Percentiles rank a stretch among this genome's conserved stretches.
Evolutionary conservation across 2,329 filamentous ascomycete genomes (phyloP).

Genomic region (Diplocarpon mali): DNA sequence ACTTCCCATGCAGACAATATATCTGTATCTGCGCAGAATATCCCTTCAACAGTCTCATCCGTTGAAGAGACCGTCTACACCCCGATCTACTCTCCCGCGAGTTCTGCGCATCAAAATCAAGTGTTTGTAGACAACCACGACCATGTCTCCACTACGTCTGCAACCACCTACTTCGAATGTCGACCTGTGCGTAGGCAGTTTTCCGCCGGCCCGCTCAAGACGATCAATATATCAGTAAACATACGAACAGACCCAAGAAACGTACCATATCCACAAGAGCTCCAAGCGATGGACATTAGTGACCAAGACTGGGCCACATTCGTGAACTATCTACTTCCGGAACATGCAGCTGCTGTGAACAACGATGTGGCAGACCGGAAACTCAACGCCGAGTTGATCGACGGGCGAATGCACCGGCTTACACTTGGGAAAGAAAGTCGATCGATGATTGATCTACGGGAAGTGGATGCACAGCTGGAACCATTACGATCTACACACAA

Average conservation of each 20-base stretch:
- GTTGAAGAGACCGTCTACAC: conserved; percentile 20
- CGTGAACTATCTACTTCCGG: conserved; percentile 43
- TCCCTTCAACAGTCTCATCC: conserved; percentile 15
- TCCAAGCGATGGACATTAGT: conserved; percentile 33
- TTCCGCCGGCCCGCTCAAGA: conserved; percentile 10
- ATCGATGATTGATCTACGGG: conserved; percentile 22
- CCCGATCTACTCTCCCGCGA: conserved; percentile 17
- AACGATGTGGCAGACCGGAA: conserved; percentile 40
- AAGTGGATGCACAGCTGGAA: conserved; percentile 34
- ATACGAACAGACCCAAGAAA: conserved; percentile 13
- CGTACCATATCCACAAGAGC: conserved; percentile 15
- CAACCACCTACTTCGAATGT: conserved; percentile 22
- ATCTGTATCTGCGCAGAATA: conserved; percentile 22
- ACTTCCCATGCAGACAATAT: conserved; percentile 28
- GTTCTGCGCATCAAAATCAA: conserved; percentile 15
- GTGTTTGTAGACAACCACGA: conserved; percentile 7
- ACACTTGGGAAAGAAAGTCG: conserved; percentile 13
- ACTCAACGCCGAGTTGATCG: conserved; percentile 32
- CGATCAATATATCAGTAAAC: conserved; percentile 12
- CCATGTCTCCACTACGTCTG: conserved; percentile 15
- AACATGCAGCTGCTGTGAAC: conserved; percentile 35
- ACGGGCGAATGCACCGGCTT: conserved; percentile 21
- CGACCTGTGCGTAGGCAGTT: conserved; percentile 22
- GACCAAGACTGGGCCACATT: conserved; percentile 49
- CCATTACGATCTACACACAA: conserved; percentile 18